A percentile compares a stretch with the other conserved stretches of the same genome.
Evolutionary conservation across 352 stramenopile genomes (phyloP).

Genomic region (Phytopythium litorale): DNA sequence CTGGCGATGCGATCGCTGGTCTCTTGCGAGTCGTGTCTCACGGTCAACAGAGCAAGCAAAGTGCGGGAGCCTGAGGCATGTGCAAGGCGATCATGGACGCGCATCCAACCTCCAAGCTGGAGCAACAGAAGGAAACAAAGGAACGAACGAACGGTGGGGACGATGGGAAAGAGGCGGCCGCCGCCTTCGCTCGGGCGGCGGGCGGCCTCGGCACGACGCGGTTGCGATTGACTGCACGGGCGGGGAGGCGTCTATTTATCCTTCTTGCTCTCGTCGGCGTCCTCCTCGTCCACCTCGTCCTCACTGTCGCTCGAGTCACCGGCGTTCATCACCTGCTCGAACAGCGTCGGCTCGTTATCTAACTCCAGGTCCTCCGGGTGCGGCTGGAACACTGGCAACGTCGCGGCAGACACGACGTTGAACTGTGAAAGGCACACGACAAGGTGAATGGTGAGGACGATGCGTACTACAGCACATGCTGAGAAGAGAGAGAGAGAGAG

Average conservation of each 20-base stretch:
- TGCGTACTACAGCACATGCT: not conserved
- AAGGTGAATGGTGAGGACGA: constrained; percentile 7
- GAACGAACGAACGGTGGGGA: not conserved
- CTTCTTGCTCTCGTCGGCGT: constrained; percentile 61
- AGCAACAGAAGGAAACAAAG: too few relatives aligned
- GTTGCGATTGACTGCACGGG: constrained; percentile 3
- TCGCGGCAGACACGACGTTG: constrained; percentile 89
- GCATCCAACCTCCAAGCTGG: not conserved
- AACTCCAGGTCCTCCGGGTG: constrained; percentile 98
- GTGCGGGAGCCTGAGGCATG: too few relatives aligned
- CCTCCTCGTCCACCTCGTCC: constrained; percentile 69
- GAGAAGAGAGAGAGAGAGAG: constrained; percentile 3
- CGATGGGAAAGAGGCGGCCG: not conserved
- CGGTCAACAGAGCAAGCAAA: not conserved
- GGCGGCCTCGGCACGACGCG: not conserved
- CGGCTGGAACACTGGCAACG: constrained; percentile 94
- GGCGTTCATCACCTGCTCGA: constrained; percentile 95
- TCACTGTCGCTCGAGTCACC: constrained; percentile 86
- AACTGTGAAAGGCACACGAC: constrained; percentile 59
- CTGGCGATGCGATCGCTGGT: not conserved
- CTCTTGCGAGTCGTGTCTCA: not conserved
- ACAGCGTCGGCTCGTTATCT: constrained; percentile 99
- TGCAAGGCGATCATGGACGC: too few relatives aligned
- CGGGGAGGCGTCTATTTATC: constrained; percentile 44
- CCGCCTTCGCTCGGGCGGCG: constrained; percentile 3